These are phyloP conservation scores for Tetrapisispora arboricola DNA, from an alignment of 805 yeast species.

Conservation along the genomic window DNA sequence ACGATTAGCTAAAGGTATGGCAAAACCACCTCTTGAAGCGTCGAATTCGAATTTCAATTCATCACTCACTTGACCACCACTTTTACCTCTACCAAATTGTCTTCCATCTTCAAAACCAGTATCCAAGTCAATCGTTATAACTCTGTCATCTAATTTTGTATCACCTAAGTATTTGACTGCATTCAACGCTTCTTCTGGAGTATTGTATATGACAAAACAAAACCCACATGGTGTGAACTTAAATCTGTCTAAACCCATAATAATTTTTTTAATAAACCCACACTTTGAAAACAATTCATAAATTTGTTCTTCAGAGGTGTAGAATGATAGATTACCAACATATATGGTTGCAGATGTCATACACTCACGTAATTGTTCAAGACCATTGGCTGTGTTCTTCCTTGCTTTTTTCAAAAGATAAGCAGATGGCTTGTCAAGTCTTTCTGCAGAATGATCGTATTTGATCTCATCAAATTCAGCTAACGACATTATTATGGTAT, in stretches of 20 bases:
- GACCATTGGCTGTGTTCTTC: constrained; percentile 34
- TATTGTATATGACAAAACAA: constrained; percentile 75
- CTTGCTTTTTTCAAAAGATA: constrained; percentile 61
- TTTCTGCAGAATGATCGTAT: constrained; percentile 52
- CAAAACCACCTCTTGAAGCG: constrained; percentile 38
- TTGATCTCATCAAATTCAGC: constrained; percentile 44
- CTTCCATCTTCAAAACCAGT: constrained; percentile 95
- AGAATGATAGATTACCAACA: constrained; percentile 82
- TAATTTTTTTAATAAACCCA: constrained; percentile 67
- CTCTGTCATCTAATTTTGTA: constrained; percentile 75
- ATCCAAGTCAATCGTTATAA: constrained; percentile 79
- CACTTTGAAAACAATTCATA: constrained; percentile 77
- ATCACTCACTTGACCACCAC: constrained; percentile 85
- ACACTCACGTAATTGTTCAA: constrained; percentile 56
- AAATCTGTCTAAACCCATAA: constrained; percentile 91
- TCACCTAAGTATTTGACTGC: constrained; percentile 75
- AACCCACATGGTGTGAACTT: constrained; percentile 94
- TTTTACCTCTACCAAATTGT: constrained; percentile 87
- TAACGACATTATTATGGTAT: constrained; percentile 25
- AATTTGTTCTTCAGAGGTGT: constrained; percentile 91
- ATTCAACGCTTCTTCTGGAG: constrained; percentile 61
- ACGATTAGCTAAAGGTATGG: constrained; percentile 31
- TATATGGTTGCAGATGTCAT: constrained; percentile 68
- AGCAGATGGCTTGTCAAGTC: constrained; percentile 63
- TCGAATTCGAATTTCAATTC: constrained; percentile 46